Conservation (phyloP, 75 land plant genomes). For the Cupressus sempervirens region DNA sequence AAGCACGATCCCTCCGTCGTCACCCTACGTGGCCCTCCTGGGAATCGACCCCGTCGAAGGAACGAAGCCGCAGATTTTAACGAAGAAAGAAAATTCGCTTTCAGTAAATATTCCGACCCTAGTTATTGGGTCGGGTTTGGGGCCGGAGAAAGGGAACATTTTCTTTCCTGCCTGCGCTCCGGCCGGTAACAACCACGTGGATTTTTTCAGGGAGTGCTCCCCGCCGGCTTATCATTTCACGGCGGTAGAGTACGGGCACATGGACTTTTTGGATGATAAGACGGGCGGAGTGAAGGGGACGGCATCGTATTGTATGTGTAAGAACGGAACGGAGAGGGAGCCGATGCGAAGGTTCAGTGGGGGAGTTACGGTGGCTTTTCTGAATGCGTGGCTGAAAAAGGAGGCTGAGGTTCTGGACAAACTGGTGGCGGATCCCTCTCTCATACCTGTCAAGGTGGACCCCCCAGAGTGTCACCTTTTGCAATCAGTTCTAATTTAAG, state of each 20-base stretch:
- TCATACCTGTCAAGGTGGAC: no score
- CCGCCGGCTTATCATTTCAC: constrained; percentile 64
- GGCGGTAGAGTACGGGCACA: constrained; percentile 73
- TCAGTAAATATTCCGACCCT: constrained; percentile 30
- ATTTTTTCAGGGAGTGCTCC: constrained; percentile 57
- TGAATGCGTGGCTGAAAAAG: constrained; percentile 41
- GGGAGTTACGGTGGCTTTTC: constrained; percentile 69
- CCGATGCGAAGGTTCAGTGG: constrained; percentile 78
- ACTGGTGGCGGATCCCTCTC: no score
- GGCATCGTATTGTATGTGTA: constrained; percentile 27
- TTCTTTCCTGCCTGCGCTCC: constrained; percentile 84
- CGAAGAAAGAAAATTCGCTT: constrained; percentile 40
- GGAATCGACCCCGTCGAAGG: constrained; percentile 95
- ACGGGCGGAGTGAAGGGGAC: neutral
- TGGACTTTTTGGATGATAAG: constrained; percentile 63
- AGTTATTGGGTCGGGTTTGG: constrained; percentile 69
- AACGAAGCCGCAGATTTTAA: constrained; percentile 61
- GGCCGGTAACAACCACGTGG: constrained; percentile 66
- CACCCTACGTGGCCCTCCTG: constrained; percentile 33
- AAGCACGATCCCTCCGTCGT: neutral
- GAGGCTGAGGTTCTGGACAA: neutral
- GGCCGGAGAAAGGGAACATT: constrained; percentile 2
- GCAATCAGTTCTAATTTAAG: no score
- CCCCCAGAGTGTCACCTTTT: no score
- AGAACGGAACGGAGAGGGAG: constrained; percentile 57